Evolutionary conservation across 2,329 filamentous ascomycete genomes (phyloP), one percentile per base, ranked within the genome.

Genomic region (Aspergillus fumigatus): DNA sequence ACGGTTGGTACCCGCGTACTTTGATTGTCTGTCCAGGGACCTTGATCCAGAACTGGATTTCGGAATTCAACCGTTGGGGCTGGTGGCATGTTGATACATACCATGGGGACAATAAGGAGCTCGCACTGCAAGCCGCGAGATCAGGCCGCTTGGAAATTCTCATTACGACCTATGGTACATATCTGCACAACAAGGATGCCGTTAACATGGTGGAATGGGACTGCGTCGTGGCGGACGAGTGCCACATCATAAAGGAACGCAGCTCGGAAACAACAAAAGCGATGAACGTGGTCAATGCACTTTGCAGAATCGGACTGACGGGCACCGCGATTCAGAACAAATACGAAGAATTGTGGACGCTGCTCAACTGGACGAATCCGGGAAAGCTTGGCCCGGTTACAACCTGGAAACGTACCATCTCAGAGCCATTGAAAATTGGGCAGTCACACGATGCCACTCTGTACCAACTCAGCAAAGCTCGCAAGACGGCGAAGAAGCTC

Each of bases 301-400:
- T 97, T 2, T 97, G 94, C 68, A 85, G 94, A 35, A 92, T 99
- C 59, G 94, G 94, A 0, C 80, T 99, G 8, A 97, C 92, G 0
- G 94, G 94, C 1, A 99, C 94, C 0, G 93, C 93, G 0, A 97
- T 99, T 48, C 94, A 99, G 70, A 99, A 99, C 73, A 94, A 90
- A 63, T 99, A 99, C 70, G 91, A 97, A 69, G 94, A 99, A 72
- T 81, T 99, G 0, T 99, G 93, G 93, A 95, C 92, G 0, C 79
- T 99, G 0, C 79, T 99, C 2, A 96, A 99, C 70, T 99, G 94
- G 94, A 92, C 92, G 0, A 94, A 95, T 64, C 94, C 94, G 0
- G 93, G 92, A 0, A 75, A 73, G 41, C 82, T 88, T 60, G 85
- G 86, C 0, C 83, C 85, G 0, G 75, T 89, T 9, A 77, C 82